Evolutionary conservation across 441 rosid genomes (phyloP).

Genomic region (Populus tomentosa): DNA sequence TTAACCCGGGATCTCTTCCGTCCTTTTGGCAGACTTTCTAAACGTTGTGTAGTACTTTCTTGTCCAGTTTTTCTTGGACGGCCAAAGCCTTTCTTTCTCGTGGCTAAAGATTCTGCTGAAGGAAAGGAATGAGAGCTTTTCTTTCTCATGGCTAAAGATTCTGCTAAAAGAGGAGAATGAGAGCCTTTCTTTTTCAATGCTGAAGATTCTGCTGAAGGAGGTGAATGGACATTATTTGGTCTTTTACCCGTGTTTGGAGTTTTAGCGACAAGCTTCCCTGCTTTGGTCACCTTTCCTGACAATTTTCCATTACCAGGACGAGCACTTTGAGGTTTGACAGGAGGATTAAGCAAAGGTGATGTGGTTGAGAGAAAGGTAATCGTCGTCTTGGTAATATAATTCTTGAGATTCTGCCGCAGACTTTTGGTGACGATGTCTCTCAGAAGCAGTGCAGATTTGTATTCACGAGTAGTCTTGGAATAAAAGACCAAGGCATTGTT

Average conservation of each 20-base stretch:
- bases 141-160: background rate
- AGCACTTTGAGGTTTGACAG: slow-evolving; percentile 32
- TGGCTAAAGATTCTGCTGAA: slow-evolving; percentile 33
- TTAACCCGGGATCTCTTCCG: slow-evolving; percentile 36
- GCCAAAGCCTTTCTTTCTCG: slow-evolving; percentile 31
- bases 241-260: slow-evolving; percentile 33
- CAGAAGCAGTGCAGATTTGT: slow-evolving; percentile 64
- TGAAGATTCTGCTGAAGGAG: background rate
- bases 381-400: slow-evolving; percentile 28
- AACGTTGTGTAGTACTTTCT: slow-evolving; percentile 13
- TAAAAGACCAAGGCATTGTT: slow-evolving; percentile 77
- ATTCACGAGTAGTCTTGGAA: slow-evolving; percentile 73
- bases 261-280: slow-evolving; percentile 19
- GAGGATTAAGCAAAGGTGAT: slow-evolving; percentile 27
- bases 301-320: slow-evolving; percentile 21
- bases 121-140: slow-evolving; percentile 25
- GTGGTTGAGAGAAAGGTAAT: slow-evolving; percentile 14
- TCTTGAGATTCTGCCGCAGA: slow-evolving; percentile 40
- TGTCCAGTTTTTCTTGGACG: slow-evolving; percentile 30
- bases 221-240: slow-evolving; percentile 7
- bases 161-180: background rate
- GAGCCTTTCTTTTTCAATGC: background rate
- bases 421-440: slow-evolving; percentile 55
- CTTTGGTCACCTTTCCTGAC: slow-evolving; percentile 18
- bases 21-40: slow-evolving; percentile 30